Evolutionary conservation across 2,329 filamentous ascomycete genomes (phyloP).

Genomic region (Cladophialophora psammophila): DNA sequence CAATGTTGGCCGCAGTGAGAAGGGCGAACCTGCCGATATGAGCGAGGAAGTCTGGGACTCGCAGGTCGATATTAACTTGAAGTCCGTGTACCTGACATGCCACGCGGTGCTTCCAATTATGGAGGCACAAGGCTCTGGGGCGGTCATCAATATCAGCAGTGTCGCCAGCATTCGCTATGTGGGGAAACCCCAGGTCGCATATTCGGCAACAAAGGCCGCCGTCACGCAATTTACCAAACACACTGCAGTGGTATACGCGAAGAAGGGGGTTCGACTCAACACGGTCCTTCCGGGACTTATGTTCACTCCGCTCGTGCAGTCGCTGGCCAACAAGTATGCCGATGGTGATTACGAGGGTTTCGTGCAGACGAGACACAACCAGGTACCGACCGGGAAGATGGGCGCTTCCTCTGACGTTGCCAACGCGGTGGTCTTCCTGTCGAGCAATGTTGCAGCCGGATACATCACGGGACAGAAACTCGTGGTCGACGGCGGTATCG

Average conservation of each 20-base stretch:
- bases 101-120: conserved; percentile 64
- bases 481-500: conserved; percentile 57
- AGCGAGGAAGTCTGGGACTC: conserved; percentile 59
- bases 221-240: conserved; percentile 58
- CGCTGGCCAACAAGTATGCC: conserved; percentile 55
- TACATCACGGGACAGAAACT: conserved; percentile 68
- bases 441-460: conserved; percentile 61
- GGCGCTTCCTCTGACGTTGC: conserved; percentile 68
- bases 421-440: conserved; percentile 64
- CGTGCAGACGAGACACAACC: conserved; percentile 59
- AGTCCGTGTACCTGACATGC: conserved; percentile 62
- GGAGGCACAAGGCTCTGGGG: conserved; percentile 56
- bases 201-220: conserved; percentile 58
- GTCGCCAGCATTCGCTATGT: conserved; percentile 63
- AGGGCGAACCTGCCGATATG: conserved; percentile 59
- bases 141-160: conserved; percentile 58
- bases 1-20: conserved; percentile 66
- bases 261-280: conserved; percentile 60
- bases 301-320: conserved; percentile 60
- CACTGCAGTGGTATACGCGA: conserved; percentile 57
- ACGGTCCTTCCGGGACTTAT: conserved; percentile 65
- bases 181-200: conserved; percentile 59
- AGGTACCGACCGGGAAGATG: conserved; percentile 67
- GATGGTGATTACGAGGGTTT: conserved; percentile 59
- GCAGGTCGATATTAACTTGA: conserved; percentile 64